These are phyloP conservation scores for Leccinum glutinopallens DNA, from an alignment of 1,284 basidiomycete genomes.

Conservation along the genomic window DNA sequence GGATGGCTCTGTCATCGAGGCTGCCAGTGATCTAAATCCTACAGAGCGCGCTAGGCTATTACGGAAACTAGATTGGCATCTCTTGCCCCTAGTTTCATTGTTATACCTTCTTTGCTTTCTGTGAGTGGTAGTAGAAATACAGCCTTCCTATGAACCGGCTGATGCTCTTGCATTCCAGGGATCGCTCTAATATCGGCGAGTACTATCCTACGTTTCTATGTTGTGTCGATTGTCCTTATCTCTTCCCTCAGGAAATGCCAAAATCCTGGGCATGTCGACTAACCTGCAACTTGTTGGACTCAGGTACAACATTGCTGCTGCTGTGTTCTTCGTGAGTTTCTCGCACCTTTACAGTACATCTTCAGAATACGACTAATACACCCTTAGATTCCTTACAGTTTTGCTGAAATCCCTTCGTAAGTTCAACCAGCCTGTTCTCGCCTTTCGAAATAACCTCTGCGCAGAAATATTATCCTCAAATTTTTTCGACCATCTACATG, in stretches of 20 bases:
- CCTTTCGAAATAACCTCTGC: background rate
- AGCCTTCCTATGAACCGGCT: background rate
- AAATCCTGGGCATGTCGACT: background rate
- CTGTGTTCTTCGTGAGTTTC: constrained; percentile 1
- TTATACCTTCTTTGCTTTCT: constrained; percentile 61
- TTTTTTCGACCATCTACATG: background rate
- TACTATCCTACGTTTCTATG: background rate
- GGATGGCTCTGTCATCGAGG: background rate
- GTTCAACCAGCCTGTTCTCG: background rate
- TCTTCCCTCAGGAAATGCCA: background rate
- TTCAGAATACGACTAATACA: background rate
- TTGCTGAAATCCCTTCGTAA: constrained; percentile 1
- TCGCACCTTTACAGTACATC: background rate
- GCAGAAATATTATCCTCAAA: background rate
- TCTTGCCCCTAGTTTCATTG: constrained; percentile 53
- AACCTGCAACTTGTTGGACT: background rate
- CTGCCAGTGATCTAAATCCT: constrained; percentile 21
- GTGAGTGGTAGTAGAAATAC: constrained; percentile 37
- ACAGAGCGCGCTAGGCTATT: constrained; percentile 40
- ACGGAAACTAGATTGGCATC: constrained; percentile 51
- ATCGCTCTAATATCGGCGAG: constrained; percentile 1
- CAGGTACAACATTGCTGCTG: constrained; percentile 5
- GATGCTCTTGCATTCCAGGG: background rate
- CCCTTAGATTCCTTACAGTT: constrained; percentile 1
- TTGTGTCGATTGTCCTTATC: background rate